Conservation (phyloP, 805 yeast species). For the Vanderwaltozyma verrucispora region DNA sequence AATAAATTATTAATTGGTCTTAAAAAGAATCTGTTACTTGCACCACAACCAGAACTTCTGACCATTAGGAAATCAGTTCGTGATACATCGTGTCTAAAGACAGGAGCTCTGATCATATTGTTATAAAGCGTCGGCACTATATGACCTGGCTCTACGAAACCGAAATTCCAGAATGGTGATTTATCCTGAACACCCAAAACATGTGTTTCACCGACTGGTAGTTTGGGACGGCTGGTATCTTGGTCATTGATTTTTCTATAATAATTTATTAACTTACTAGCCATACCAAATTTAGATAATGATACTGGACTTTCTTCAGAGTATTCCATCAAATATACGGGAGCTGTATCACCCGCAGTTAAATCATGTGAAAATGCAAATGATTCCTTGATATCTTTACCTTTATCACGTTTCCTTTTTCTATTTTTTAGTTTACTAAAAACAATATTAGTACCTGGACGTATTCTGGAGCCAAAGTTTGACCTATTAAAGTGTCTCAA, state of each 20-base stretch:
- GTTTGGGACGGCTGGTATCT: conserved; percentile 78
- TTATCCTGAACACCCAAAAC: conserved; percentile 93
- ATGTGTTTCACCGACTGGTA: conserved; percentile 87
- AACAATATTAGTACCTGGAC: conserved; percentile 67
- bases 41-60: conserved; percentile 73
- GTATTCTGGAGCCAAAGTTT: conserved; percentile 44
- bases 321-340: conserved; percentile 72
- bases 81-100: conserved; percentile 73
- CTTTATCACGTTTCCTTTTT: conserved; percentile 83
- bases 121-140: conserved; percentile 90
- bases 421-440: conserved; percentile 68
- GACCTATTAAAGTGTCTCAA: conserved; percentile 76
- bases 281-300: conserved; percentile 89
- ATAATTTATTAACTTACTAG: conserved; percentile 83
- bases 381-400: conserved; percentile 66
- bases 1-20: conserved; percentile 63
- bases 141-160: conserved; percentile 90
- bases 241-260: conserved; percentile 76
- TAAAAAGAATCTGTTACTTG: conserved; percentile 56
- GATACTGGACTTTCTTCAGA: conserved; percentile 82
- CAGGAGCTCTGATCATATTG: conserved; percentile 85
- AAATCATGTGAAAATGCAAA: conserved; percentile 64
- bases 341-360: conserved; percentile 74
- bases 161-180: conserved; percentile 98
- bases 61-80: conserved; percentile 75